Conservation (phyloP, 108 stramenopile genomes). For the Poteriospumella lacustris region DNA sequence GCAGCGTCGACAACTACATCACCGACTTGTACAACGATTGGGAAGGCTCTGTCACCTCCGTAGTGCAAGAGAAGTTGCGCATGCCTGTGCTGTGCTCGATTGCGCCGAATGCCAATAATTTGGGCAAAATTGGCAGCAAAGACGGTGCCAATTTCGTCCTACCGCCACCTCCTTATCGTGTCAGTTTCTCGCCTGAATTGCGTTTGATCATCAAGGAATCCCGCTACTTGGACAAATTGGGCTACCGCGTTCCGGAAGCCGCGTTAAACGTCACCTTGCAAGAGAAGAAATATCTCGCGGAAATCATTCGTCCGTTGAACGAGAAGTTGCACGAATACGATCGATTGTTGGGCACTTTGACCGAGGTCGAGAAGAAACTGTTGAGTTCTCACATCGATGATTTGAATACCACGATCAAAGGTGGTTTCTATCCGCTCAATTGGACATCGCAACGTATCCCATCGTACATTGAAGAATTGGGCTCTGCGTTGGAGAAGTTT, state of each 20-base stretch:
- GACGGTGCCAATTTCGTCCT: slow-evolving; percentile 27
- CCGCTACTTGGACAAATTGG: slow-evolving; percentile 65
- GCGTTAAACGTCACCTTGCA: slow-evolving; percentile 65
- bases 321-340: slow-evolving; percentile 56
- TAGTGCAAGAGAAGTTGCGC: slow-evolving; percentile 56
- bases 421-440: slow-evolving; percentile 59
- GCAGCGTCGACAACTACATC: slow-evolving; percentile 54
- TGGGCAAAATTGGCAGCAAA: neutral
- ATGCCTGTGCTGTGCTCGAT: slow-evolving; percentile 41
- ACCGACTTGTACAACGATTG: slow-evolving; percentile 53
- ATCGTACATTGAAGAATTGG: slow-evolving; percentile 55
- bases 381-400: slow-evolving; percentile 50
- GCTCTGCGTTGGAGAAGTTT: slow-evolving; percentile 56
- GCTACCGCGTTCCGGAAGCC: slow-evolving; percentile 61
- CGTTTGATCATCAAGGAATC: slow-evolving; percentile 57
- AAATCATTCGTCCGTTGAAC: slow-evolving; percentile 45
- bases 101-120: slow-evolving; percentile 20
- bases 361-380: slow-evolving; percentile 50
- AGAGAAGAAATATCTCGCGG: slow-evolving; percentile 64
- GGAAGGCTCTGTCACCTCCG: slow-evolving; percentile 42
- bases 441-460: slow-evolving; percentile 67
- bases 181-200: slow-evolving; percentile 59
- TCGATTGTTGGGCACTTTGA: slow-evolving; percentile 34
- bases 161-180: slow-evolving; percentile 59
- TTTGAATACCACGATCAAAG: slow-evolving; percentile 44